Evolutionary conservation across 2,329 filamentous ascomycete species (phyloP), one percentile per base, ranked within the genome.

Genomic region (Mycosphaerelloides madeirae): DNA sequence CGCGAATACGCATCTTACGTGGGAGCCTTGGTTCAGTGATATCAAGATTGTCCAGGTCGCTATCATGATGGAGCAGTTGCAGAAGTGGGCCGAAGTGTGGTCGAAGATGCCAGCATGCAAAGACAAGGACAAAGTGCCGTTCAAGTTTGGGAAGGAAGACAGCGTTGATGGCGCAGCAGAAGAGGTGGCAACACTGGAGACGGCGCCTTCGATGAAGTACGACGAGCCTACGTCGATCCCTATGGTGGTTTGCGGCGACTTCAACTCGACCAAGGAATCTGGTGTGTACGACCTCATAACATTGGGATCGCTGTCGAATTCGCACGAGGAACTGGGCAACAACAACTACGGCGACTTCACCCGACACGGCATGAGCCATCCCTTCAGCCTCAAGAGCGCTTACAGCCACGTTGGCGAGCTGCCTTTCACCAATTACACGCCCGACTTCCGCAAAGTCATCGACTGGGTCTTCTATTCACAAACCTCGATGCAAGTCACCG

Each of bases 391-490:
- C 54, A 88, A 93, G 61, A 95, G 93, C 16, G 83, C 89, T 3
- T 98, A 98, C 66, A 80, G 80, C 29, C 80, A 85, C 52, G 84
- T 95, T 41, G 85, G 89, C 46, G 87, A 95, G 64, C 72, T 97
- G 57, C 81, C 82, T 3, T 98, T 95, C 66, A 98, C 93, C 36
- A 98, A 98, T 68, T 98, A 97, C 68, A 94, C 89, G 12, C 90
- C 93, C 1, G 81, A 82, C n/a, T 98, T 96, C 69, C 80, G 81
- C 40, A 90, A 89, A 50, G 87, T 94, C 45, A 85, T 98, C 55
- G 93, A 98, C 65, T 96, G 97, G 68, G 88, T 98, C 60, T 97
- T 90, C 89, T 98, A 95, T 69, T 90, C 89, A 44, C 91, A 88
- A 46, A 95, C 93, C 66, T 82, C 85, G 16, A 74, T 96, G 34